A percentile compares a stretch with the other conserved stretches of the same genome.
phyloP scores from a whole-genome alignment of 164 flowering plant species.

The Umbellularia californica region DNA sequence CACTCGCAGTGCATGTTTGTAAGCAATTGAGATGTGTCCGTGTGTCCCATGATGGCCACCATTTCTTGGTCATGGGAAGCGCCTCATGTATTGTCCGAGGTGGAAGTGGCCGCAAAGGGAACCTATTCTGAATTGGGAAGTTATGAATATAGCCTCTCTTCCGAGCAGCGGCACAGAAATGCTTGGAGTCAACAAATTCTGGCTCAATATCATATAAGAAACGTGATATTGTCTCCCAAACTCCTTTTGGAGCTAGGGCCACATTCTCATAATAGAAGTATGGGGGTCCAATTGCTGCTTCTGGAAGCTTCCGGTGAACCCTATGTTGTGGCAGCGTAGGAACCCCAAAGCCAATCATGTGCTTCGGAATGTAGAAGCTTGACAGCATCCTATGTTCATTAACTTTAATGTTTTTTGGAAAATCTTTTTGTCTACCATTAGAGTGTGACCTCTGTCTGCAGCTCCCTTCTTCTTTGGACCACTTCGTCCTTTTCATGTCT shows the following conservation, averaged over 20 bases:
- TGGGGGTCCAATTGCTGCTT: conserved; percentile 72
- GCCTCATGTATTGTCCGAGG: conserved; percentile 74
- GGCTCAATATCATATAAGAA: conserved; percentile 75
- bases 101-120: conserved; percentile 64
- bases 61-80: conserved; percentile 60
- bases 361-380: neutral
- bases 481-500: conserved; percentile 40
- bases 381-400: neutral
- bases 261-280: conserved; percentile 93
- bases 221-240: conserved; percentile 74
- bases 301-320: conserved; percentile 48
- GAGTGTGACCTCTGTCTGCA: conserved; percentile 23
- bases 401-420: conserved; percentile 13
- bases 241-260: conserved; percentile 87
- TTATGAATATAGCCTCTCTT: conserved; percentile 93
- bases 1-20: conserved; percentile 69
- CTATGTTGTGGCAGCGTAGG: conserved; percentile 9
- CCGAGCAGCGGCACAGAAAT: conserved; percentile 79
- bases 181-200: conserved; percentile 87
- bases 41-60: conserved; percentile 95
- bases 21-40: conserved; percentile 80
- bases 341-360: conserved; percentile 35
- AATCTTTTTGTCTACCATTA: conserved; percentile 8
- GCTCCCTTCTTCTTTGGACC: conserved; percentile 17
- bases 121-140: conserved; percentile 67